Percentiles rank a stretch among this genome's conserved stretches.
Evolutionary conservation across 2,329 filamentous ascomycete species (phyloP).

Genomic region (Penicillium sp.): DNA sequence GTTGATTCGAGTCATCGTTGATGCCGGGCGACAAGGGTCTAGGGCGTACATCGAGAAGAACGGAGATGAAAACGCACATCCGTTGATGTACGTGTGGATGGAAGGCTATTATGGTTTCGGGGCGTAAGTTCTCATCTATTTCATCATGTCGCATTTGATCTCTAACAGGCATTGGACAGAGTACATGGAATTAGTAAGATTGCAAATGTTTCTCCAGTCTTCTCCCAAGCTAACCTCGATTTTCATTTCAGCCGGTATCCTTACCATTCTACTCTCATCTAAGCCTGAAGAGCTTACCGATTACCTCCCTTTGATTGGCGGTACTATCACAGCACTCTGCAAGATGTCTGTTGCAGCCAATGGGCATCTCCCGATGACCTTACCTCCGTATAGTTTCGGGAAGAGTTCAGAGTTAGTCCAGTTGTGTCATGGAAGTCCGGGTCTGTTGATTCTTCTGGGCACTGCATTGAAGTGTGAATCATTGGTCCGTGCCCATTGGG

Average conservation of each 20-base stretch:
- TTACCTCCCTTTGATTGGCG: slow-evolving; percentile 34
- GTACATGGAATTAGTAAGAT: slow-evolving; percentile 31
- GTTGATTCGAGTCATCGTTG: slow-evolving; percentile 34
- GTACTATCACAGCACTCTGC: slow-evolving; percentile 38
- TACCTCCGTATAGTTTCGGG: slow-evolving; percentile 30
- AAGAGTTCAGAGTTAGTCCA: slow-evolving; percentile 37
- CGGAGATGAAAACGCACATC: slow-evolving; percentile 32
- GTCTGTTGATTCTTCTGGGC: slow-evolving; percentile 36
- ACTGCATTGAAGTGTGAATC: slow-evolving; percentile 29
- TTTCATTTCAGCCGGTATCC: slow-evolving; percentile 33
- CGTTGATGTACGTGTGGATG: slow-evolving; percentile 43
- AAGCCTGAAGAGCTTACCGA: slow-evolving; percentile 30
- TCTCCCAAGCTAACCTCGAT: not conserved
- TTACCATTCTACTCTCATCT: slow-evolving; percentile 38
- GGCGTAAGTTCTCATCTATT: slow-evolving; percentile 29
- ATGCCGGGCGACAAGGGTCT: slow-evolving; percentile 33
- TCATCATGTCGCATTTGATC: not conserved
- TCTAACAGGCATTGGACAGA: slow-evolving; percentile 17
- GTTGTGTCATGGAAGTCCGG: slow-evolving; percentile 43
- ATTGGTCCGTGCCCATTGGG: slow-evolving; percentile 33
- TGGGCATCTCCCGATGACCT: slow-evolving; percentile 39
- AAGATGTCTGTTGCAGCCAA: slow-evolving; percentile 32
- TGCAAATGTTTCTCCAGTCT: not conserved
- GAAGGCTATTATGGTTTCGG: slow-evolving; percentile 37
- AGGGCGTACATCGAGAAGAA: slow-evolving; percentile 30